Evolutionary conservation across 768 basidiomycete species (phyloP), one percentile per base, ranked within the genome.

Genomic region (Favolaschia claudopus): DNA sequence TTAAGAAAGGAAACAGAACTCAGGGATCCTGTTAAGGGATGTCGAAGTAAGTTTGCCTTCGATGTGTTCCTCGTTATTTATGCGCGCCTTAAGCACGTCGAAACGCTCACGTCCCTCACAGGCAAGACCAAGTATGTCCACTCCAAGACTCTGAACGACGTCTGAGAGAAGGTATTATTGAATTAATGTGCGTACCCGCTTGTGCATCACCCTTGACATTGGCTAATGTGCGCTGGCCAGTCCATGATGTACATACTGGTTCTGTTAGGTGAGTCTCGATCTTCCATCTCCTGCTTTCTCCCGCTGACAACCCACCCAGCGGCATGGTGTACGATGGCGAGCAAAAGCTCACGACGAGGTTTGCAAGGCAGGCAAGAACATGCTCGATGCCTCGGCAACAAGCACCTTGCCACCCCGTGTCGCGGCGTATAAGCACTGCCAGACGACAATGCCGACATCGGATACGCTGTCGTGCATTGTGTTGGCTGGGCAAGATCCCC

Each of bases 251-350:
- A 31, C 88, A 97, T 33, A 95, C 94, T n/a, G 93, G 93, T 9
- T 95, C 93, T 25, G 86, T 93, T 0, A 95, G 95, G 92, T 92
- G 67, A 69, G 86, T 69, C 17, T 5, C 19, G 32, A 17, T 53
- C 15, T 12, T 9, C 13, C n/a, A 8, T 4, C 19, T 1, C 22
- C 20, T 57, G 13, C 15, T 9, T 25, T 32, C 20, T 57, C 9
- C 31, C 64, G 22, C 49, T 67, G 20, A 52, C 13, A 22, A 10
- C 14, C 29, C 50, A n/a, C n/a, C 17, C 56, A 96, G 95, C 52
- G 95, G 91, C 1, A 96, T 98, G 93, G 95, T 95, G 5, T 99
- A 99, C 74, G 90, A 96, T 0, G 97, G 99, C 69, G 95, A 94
- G 3, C 93, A 96, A 71, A 82, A 85, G 62, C 82, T 95, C 39